Percentiles rank a stretch among this genome's conserved stretches.
Conservation (phyloP, 495 filamentous ascomycete genomes). For the Daldinia childiae region DNA sequence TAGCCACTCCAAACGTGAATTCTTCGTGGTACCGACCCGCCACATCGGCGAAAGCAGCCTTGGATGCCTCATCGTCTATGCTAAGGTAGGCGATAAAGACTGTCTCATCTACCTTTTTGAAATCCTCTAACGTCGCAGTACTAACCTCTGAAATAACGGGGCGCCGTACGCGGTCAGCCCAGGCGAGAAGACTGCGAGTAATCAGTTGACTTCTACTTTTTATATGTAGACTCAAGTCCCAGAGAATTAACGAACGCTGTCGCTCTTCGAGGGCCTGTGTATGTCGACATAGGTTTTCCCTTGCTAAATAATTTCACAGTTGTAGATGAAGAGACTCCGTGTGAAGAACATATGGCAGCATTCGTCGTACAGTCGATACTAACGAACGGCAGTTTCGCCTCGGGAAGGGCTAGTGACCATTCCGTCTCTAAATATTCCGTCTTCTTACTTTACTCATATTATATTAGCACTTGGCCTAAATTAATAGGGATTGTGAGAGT, state of each 20-base stretch:
- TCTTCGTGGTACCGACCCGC: conserved; percentile 48
- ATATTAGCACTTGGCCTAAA: not conserved
- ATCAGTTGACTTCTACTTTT: conserved; percentile 14
- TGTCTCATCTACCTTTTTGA: conserved; percentile 50
- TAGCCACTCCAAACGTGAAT: conserved; percentile 51
- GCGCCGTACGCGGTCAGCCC: conserved; percentile 41
- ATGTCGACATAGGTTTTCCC: conserved; percentile 26
- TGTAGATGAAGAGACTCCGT: conserved; percentile 45
- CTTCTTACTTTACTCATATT: conserved; percentile 10
- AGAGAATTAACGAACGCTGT: conserved; percentile 42
- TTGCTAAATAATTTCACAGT: conserved; percentile 42
- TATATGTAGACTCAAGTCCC: not conserved
- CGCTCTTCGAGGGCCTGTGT: conserved; percentile 46
- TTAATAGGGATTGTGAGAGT: not conserved
- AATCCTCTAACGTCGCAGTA: conserved; percentile 34
- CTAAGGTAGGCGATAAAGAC: conserved; percentile 53
- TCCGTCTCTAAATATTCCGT: conserved; percentile 20
- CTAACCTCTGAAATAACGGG: conserved; percentile 45
- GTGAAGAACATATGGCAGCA: conserved; percentile 39
- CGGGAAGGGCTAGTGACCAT: conserved; percentile 12
- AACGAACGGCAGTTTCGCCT: conserved; percentile 37
- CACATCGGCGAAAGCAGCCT: conserved; percentile 37
- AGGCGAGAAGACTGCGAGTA: conserved; percentile 47
- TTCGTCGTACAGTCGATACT: conserved; percentile 53
- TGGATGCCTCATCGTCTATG: conserved; percentile 23